Conservation (phyloP, 805 yeast genomes). For the Ogataea ramenticola region DNA sequence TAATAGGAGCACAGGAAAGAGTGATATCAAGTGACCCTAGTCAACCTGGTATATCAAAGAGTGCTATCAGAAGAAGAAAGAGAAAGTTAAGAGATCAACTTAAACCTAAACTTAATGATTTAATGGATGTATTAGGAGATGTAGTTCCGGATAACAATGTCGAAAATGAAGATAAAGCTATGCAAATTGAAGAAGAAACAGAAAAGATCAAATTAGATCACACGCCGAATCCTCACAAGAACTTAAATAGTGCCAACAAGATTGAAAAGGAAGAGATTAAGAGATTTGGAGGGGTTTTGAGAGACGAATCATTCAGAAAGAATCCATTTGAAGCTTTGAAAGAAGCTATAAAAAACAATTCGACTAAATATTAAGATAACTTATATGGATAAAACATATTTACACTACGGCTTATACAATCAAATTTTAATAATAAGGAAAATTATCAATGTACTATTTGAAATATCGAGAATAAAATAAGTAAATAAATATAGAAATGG, state of each 20-base stretch:
- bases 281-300: slow-evolving; percentile 52
- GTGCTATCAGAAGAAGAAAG: slow-evolving; percentile 57
- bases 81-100: slow-evolving; percentile 55
- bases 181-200: slow-evolving; percentile 13
- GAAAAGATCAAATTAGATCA: slow-evolving; percentile 28
- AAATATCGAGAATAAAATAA: not conserved
- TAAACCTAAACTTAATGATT: slow-evolving; percentile 60
- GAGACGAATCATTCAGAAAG: slow-evolving; percentile 44
- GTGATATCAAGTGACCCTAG: slow-evolving; percentile 26
- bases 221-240: slow-evolving; percentile 25
- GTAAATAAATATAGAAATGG: not conserved
- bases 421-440: no score
- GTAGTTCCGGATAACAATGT: not conserved
- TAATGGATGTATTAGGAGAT: slow-evolving; percentile 43
- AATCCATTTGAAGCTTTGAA: slow-evolving; percentile 62
- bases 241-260: slow-evolving; percentile 37
- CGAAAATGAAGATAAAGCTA: slow-evolving; percentile 6
- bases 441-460: no score
- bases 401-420: no score
- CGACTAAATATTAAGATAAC: slow-evolving; percentile 6
- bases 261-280: slow-evolving; percentile 52
- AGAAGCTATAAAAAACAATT: slow-evolving; percentile 39
- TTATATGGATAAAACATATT: no score
- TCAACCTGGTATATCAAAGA: slow-evolving; percentile 51
- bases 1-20: slow-evolving; percentile 31